Evolutionary conservation across 306 rosid genomes (phyloP).

Genomic region (Sicyos edulis): DNA sequence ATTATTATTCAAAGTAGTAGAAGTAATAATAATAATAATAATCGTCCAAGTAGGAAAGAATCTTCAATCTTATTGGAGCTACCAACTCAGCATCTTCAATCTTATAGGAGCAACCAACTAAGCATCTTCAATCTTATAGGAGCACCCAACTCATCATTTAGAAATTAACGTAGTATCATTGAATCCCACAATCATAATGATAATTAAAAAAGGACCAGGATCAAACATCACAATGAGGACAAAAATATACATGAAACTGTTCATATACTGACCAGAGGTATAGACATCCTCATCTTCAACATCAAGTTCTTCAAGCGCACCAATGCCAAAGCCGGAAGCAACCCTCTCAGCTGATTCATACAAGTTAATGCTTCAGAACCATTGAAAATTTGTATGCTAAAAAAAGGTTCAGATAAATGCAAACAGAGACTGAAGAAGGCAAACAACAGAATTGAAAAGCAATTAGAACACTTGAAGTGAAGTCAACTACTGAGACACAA

Average conservation of each 20-base stretch:
- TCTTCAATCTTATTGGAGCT: too few relatives aligned
- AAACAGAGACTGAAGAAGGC: constrained; percentile 10
- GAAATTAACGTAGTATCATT: not conserved
- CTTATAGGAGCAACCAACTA: too few relatives aligned
- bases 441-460: not conserved
- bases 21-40: too few relatives aligned
- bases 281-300: constrained; percentile 94
- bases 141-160: not conserved
- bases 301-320: constrained; percentile 94
- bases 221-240: constrained; percentile 13
- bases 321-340: constrained; percentile 98
- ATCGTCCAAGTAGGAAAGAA: too few relatives aligned
- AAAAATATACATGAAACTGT: not conserved
- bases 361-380: constrained; percentile 24
- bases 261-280: constrained; percentile 51
- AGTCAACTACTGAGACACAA: constrained; percentile 23
- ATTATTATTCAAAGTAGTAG: too few relatives aligned
- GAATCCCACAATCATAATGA: constrained; percentile 16
- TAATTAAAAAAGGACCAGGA: not conserved
- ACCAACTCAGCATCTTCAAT: too few relatives aligned
- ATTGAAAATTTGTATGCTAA: constrained; percentile 25
- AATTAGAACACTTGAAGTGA: constrained; percentile 21
- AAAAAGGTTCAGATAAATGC: constrained; percentile 22
- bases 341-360: constrained; percentile 74
- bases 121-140: not conserved